These are phyloP conservation scores for Hanseniaspora vineae DNA, from an alignment of 805 yeast species.

Conservation along the genomic window DNA sequence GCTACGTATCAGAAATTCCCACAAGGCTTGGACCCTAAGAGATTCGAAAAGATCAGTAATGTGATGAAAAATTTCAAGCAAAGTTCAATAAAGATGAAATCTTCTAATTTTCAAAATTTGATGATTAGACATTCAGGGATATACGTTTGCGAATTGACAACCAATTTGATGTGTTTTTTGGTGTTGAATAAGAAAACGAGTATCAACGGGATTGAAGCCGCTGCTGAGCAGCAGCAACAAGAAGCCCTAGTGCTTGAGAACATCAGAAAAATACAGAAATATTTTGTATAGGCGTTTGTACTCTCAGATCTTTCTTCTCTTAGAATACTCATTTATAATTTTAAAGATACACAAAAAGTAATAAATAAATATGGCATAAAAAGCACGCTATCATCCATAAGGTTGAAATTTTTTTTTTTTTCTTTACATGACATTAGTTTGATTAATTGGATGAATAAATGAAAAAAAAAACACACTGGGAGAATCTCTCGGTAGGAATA, in stretches of 20 bases:
- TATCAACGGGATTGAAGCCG: background rate
- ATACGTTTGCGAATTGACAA: conserved; percentile 43
- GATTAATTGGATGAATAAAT: no score
- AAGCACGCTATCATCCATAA: no score
- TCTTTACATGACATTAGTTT: no score
- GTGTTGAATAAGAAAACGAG: conserved; percentile 31
- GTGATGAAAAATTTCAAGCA: conserved; percentile 91
- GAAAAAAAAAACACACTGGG: no score
- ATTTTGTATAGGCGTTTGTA: background rate
- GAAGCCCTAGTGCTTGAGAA: background rate
- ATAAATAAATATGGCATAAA: background rate
- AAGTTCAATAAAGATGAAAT: conserved; percentile 73
- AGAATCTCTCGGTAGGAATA: no score
- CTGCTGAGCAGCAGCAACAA: background rate
- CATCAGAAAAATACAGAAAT: background rate
- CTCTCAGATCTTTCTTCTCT: background rate
- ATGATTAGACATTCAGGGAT: conserved; percentile 44
- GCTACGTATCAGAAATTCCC: background rate
- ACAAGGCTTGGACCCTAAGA: conserved; percentile 59
- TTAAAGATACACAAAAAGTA: background rate
- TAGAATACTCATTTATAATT: background rate
- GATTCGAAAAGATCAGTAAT: conserved; percentile 88
- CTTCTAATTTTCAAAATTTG: conserved; percentile 61
- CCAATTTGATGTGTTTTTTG: conserved; percentile 49
- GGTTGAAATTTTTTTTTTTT: no score